Evolutionary conservation across 192 early-diverging fungal species (phyloP), one percentile per base, ranked within the genome.

Genomic region (Linnemannia elongata): DNA sequence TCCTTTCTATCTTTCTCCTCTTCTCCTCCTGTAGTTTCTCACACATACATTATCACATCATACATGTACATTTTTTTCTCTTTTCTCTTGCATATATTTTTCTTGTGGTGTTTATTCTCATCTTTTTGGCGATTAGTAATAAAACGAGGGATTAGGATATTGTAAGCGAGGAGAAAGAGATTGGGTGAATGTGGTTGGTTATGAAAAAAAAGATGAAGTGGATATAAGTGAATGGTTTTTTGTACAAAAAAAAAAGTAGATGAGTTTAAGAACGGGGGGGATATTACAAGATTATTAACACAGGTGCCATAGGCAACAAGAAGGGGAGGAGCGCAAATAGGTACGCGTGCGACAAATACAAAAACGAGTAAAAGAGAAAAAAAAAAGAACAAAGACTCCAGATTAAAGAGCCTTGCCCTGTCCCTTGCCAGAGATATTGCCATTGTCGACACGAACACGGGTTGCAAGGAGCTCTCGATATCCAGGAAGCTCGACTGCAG

Each of bases 321-420:
- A 73, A n/a, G 52, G n/a, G n/a, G n/a, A n/a, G 44, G 35, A 27
- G 77, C 17, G 13, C 60, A 66, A 35, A 63, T 17, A 52, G 55
- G 55, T 13, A 79, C n/a, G 60, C n/a, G 60, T 30, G 12, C 60
- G 60, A 66, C 12, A 30, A 66, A 66, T 30, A 42, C 1, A 63
- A 71, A 78, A 38, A 35, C 6, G 33, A n/a, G 8, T 33, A 60
- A n/a, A 30, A 33, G 60, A 35, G 60, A 47, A 73, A 44, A 33
- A 47, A 73, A 44, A 33, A n/a, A 49, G 33, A 22, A 52, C 49
- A 15, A 44, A 27, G 38, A 20, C 33, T 0, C 17, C 36, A 27
- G 15, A 10, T 81, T 76, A 87, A 55, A 87, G 85, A 20, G 85
- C 80, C 68, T 87, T 87, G 85, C 85, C 85, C 18, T 87, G 85